Evolutionary conservation across 169 alveolate species (phyloP).

Genomic region (Plasmodium coatneyi): DNA sequence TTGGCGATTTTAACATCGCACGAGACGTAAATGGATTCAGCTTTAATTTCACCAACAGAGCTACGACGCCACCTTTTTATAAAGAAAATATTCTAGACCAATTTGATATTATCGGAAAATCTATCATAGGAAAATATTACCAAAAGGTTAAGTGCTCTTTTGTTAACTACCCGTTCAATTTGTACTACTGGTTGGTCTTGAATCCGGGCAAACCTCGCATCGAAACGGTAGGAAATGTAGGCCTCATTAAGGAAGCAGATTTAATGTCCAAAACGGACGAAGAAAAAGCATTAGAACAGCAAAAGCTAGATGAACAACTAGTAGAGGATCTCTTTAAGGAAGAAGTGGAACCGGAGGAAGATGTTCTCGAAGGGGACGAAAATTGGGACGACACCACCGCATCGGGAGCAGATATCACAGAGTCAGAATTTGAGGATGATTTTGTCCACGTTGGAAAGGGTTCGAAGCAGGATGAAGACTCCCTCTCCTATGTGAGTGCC

Average conservation of each 20-base stretch:
- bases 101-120: slow-evolving; percentile 49
- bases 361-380: not conserved
- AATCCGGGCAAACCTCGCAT: slow-evolving; percentile 64
- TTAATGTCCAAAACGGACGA: slow-evolving; percentile 14
- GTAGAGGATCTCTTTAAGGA: slow-evolving; percentile 19
- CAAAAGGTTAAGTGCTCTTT: slow-evolving; percentile 62
- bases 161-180: slow-evolving; percentile 38
- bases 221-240: slow-evolving; percentile 17
- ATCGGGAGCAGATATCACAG: not conserved
- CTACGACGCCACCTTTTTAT: slow-evolving; percentile 52
- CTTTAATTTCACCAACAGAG: slow-evolving; percentile 33
- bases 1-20: not conserved
- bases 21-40: not conserved
- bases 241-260: slow-evolving; percentile 50
- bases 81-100: slow-evolving; percentile 64
- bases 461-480: not conserved
- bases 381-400: not conserved
- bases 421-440: not conserved
- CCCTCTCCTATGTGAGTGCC: not conserved
- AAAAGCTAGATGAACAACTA: slow-evolving; percentile 3
- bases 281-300: not conserved
- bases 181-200: slow-evolving; percentile 58
- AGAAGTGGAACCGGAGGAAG: slow-evolving; percentile 4
- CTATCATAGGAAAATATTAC: slow-evolving; percentile 20
- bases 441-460: not conserved